Percentiles rank a stretch among this genome's conserved stretches.
These are phyloP conservation scores for Closterium sp. DNA, from an alignment of 139 green algal species.

Conservation along the genomic window DNA sequence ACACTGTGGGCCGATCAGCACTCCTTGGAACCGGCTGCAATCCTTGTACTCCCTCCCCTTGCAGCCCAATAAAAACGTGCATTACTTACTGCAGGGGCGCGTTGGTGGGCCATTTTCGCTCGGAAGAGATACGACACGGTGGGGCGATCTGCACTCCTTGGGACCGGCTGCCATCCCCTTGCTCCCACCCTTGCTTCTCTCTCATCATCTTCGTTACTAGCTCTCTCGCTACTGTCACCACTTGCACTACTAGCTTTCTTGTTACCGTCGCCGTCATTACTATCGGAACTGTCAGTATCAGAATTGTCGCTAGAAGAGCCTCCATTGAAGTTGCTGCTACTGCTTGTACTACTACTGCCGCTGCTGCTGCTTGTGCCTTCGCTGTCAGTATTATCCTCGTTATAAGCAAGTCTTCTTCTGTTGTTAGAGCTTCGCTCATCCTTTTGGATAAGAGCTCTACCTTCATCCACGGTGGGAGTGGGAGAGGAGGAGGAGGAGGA, in stretches of 20 bases:
- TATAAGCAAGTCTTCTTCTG: not conserved
- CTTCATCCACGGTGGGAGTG: not conserved
- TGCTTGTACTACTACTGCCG: too few species aligned
- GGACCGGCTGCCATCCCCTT: not conserved
- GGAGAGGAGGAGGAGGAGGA: not conserved
- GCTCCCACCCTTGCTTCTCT: not conserved
- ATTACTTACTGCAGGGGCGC: not conserved
- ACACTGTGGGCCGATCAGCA: not conserved
- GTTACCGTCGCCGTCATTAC: too few species aligned
- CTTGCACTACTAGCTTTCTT: not conserved
- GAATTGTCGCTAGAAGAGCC: too few species aligned
- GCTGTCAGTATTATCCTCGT: not conserved
- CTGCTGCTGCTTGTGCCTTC: not conserved
- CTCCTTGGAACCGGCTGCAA: not conserved
- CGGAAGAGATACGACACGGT: not conserved
- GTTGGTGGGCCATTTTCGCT: not conserved
- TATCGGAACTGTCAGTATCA: not conserved
- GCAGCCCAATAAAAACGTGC: too few species aligned
- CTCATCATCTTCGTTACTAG: not conserved
- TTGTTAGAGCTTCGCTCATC: not conserved
- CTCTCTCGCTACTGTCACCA: not conserved
- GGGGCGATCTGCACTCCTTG: not conserved
- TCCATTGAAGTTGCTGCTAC: not conserved
- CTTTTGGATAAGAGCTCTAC: not conserved
- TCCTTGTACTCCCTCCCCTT: not conserved